These are phyloP conservation scores for Phellopilus nigrolimitatus DNA, from an alignment of 1,284 basidiomycete genomes.

Conservation along the genomic window DNA sequence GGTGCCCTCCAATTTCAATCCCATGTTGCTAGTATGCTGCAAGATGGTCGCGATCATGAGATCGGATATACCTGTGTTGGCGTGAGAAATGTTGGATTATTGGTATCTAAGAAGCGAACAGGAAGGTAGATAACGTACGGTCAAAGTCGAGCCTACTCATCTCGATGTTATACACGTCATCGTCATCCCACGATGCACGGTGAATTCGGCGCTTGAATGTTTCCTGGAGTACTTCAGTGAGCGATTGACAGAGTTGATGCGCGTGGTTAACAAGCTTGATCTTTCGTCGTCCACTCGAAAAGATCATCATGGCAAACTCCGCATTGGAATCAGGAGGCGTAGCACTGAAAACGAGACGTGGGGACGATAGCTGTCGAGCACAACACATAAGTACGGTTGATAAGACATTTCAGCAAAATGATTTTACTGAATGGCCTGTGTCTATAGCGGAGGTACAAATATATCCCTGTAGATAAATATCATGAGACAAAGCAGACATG, in stretches of 20 bases:
- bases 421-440: constrained; percentile 41
- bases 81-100: not conserved
- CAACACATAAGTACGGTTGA: no score
- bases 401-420: no score
- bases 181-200: constrained; percentile 14
- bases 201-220: constrained; percentile 12
- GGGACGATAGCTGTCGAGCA: constrained; percentile 42
- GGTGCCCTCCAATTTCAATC: constrained; percentile 44
- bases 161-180: constrained; percentile 16
- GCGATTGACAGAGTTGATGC: constrained; percentile 41
- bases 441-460: constrained; percentile 58
- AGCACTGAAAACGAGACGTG: constrained; percentile 56
- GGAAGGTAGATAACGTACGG: constrained; percentile 2
- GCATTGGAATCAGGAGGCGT: constrained; percentile 41
- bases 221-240: constrained; percentile 40
- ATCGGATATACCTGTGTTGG: constrained; percentile 26
- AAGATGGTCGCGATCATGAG: constrained; percentile 40
- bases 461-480: constrained; percentile 34
- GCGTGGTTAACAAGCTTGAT: constrained; percentile 59
- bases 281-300: constrained; percentile 51
- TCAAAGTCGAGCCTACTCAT: constrained; percentile 16
- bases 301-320: constrained; percentile 56
- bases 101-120: not conserved
- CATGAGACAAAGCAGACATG: constrained; percentile 8
- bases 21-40: constrained; percentile 35